Evolutionary conservation across 148 eudicot genomes (phyloP).

Genomic region (Camellia japonica): DNA sequence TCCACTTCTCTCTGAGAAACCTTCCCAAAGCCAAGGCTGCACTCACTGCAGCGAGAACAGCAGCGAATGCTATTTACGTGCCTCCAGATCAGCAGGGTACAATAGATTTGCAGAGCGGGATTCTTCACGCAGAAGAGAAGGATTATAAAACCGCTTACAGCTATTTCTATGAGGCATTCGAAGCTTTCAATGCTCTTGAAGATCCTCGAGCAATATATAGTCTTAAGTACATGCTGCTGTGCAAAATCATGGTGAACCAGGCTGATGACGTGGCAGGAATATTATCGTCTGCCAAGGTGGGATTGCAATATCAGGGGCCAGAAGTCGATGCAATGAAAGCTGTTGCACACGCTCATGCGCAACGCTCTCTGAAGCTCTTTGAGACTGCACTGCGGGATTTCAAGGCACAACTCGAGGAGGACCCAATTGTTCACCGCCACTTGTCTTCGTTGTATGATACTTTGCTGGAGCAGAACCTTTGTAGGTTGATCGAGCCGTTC

Average conservation of each 20-base stretch:
- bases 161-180: constrained; percentile 41
- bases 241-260: constrained; percentile 42
- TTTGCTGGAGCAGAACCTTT: constrained; percentile 43
- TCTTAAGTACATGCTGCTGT: constrained; percentile 42
- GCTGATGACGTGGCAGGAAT: constrained; percentile 42
- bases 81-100: constrained; percentile 46
- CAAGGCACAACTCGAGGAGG: constrained; percentile 39
- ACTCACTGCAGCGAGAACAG: constrained; percentile 42
- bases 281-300: constrained; percentile 40
- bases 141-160: constrained; percentile 43
- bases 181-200: constrained; percentile 42
- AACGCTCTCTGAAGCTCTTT: constrained; percentile 37
- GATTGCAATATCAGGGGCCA: constrained; percentile 40
- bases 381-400: constrained; percentile 36
- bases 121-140: constrained; percentile 42
- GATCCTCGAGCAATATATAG: constrained; percentile 34
- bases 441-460: constrained; percentile 39
- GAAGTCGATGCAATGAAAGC: constrained; percentile 49
- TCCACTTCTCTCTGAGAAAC: constrained; percentile 39
- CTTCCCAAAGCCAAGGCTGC: constrained; percentile 45
- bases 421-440: constrained; percentile 41
- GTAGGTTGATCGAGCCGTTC: constrained; percentile 43
- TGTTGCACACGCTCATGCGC: constrained; percentile 34
- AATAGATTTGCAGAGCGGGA: constrained; percentile 42
- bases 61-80: constrained; percentile 43